Base-by-base conservation (phyloP, 768 basidiomycete species). In the Auriscalpium vulgare region DNA sequence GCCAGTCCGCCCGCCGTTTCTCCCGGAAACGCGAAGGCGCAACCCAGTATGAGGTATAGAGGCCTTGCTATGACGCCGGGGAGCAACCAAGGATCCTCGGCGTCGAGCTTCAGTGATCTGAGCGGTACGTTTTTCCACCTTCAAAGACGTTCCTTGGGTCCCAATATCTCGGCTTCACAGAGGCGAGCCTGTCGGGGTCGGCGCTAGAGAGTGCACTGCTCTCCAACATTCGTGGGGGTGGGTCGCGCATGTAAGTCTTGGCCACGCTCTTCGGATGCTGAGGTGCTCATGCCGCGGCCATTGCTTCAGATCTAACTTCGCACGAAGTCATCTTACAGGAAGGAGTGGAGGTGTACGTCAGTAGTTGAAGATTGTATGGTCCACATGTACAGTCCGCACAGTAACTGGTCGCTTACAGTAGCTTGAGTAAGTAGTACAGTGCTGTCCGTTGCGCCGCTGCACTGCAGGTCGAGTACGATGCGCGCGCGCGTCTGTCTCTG, bases 61-160 rank as follows among this genome's bases (percentile, higher is more conserved):
- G 47, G 21, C 65, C 69, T 38, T 80, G 79, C 61, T 81, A 85
- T 29, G 29, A 29, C 29, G 55, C 76, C 80, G 54, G 77, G 76
- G 46, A 87, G 86, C 61, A 81, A 74, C 59, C 78, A 85, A 50
- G 82, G 83, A 3, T 91, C 88, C 21, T 82, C 84, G 45, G 81
- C 88, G 0, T 91, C 89, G 8, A 83, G 91, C 67, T 91, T 92
- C 63, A 92, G 90, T 64, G 91, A 93, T 65, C 65, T 92, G 46
- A 93, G 91, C 63, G 90, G 91, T 90, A 63, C 64, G 80, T 70
- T 34, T 36, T 45, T 29, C n/a, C 36, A 17, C 40, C 21, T 21
- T 17, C 34, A n/a, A 14, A 40, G 10, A 7, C 2, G 8, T 44
- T 16, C 34, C 48, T 2, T 11, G 6, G 23, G 23, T 14, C 23